These are phyloP conservation scores for Thelephora terrestris DNA, from an alignment of 1,284 basidiomycete genomes.

Conservation along the genomic window DNA sequence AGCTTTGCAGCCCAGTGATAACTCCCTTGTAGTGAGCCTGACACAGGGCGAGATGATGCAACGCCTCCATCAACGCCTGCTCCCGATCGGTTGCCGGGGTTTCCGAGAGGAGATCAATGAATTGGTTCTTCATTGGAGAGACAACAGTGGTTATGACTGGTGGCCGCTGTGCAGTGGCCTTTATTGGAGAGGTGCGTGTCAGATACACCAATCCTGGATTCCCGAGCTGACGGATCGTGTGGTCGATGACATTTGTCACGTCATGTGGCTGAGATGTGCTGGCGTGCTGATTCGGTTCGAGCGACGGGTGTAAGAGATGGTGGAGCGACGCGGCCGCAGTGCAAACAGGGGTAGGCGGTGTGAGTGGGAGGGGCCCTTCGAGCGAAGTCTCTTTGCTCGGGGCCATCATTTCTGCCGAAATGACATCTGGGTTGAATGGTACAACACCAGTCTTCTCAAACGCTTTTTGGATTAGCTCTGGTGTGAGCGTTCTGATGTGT, in stretches of 20 bases:
- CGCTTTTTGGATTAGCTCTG: conserved; percentile 19
- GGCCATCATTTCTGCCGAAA: conserved; percentile 23
- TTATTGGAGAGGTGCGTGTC: too few relatives aligned
- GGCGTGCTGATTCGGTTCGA: conserved; percentile 1
- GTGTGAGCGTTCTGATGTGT: conserved; percentile 19
- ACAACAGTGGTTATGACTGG: too few relatives aligned
- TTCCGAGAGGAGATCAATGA: too few relatives aligned
- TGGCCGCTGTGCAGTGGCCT: too few relatives aligned
- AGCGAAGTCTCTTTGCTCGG: conserved; percentile 22
- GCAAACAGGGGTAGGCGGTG: conserved; percentile 13
- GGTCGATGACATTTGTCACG: neutral
- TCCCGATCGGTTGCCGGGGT: too few relatives aligned
- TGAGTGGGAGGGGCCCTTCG: conserved; percentile 11
- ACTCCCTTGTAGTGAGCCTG: too few relatives aligned
- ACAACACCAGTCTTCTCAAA: conserved; percentile 26
- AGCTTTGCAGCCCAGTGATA: too few relatives aligned
- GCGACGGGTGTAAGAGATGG: neutral
- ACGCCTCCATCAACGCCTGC: too few relatives aligned
- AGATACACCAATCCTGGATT: too few relatives aligned
- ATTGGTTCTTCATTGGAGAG: too few relatives aligned
- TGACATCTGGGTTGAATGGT: conserved; percentile 22
- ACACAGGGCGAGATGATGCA: too few relatives aligned
- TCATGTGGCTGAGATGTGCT: neutral
- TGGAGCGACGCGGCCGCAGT: neutral
- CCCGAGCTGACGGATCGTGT: neutral